Conservation (phyloP, 2,329 filamentous ascomycete species). For the Ophiostoma ulmi region DNA sequence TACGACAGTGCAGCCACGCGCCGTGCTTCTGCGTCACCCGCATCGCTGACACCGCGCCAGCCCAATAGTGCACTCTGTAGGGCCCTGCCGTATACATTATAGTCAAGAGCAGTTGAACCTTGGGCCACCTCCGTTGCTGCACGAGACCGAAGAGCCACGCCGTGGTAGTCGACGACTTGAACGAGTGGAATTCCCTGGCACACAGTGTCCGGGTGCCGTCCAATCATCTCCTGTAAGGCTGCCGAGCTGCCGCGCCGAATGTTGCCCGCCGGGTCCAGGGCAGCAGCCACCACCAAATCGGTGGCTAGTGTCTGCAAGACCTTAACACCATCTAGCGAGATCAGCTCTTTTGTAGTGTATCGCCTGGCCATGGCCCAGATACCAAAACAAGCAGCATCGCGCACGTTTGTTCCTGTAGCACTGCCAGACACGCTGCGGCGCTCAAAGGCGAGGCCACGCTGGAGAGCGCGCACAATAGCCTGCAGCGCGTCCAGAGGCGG, state of each 20-base stretch:
- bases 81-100: conserved; percentile 60
- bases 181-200: conserved; percentile 77
- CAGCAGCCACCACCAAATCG: conserved; percentile 75
- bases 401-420: conserved; percentile 81
- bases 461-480: conserved; percentile 68
- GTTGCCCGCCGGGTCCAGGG: conserved; percentile 84
- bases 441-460: conserved; percentile 81
- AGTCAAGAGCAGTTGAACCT: conserved; percentile 60
- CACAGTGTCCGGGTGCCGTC: conserved; percentile 82
- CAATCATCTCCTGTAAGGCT: conserved; percentile 88
- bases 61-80: conserved; percentile 66
- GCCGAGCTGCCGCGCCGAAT: conserved; percentile 89
- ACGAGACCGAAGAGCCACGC: conserved; percentile 78
- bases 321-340: conserved; percentile 46
- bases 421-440: conserved; percentile 80
- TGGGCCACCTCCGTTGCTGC: conserved; percentile 74
- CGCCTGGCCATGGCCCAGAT: conserved; percentile 88
- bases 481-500: conserved; percentile 66
- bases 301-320: conserved; percentile 72
- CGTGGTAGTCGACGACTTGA: conserved; percentile 87
- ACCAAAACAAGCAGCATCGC: conserved; percentile 93
- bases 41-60: conserved; percentile 84
- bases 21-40: conserved; percentile 66
- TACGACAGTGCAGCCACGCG: conserved; percentile 66
- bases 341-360: conserved; percentile 74